Percentiles rank a stretch among this genome's conserved stretches.
phyloP scores from a whole-genome alignment of 164 flowering plant genomes.

The Amborella trichopoda region DNA sequence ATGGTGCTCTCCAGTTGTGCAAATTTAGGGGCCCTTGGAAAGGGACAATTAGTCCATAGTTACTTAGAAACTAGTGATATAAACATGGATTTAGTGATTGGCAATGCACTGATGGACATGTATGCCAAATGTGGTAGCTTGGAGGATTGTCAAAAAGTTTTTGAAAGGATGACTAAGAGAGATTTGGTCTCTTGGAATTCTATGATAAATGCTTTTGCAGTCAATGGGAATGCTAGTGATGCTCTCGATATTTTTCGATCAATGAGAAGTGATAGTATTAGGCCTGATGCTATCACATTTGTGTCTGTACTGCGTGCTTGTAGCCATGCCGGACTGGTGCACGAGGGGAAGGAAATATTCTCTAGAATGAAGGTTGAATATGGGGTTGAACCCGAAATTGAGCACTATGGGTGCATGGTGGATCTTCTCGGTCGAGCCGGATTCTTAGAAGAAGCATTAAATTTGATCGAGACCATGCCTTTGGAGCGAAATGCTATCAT shows the following conservation, averaged over 20 bases:
- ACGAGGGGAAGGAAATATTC: conserved; percentile 18
- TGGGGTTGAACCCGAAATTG: conserved; percentile 19
- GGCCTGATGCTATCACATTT: conserved; percentile 24
- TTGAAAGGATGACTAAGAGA: conserved; percentile 15
- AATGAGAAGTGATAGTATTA: conserved; percentile 11
- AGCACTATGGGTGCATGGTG: conserved; percentile 29
- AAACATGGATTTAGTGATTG: conserved; percentile 16
- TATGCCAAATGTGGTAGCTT: conserved; percentile 28
- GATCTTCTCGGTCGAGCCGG: conserved; percentile 27
- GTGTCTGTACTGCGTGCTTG: conserved; percentile 25
- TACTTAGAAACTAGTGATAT: conserved; percentile 19
- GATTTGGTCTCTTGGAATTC: conserved; percentile 26
- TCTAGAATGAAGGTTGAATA: conserved; percentile 18
- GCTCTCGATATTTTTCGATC: conserved; percentile 16
- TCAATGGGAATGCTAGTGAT: conserved; percentile 21
- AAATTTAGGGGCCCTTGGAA: conserved; percentile 22
- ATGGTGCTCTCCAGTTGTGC: conserved; percentile 23
- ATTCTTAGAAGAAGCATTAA: conserved; percentile 14
- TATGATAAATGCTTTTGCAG: conserved; percentile 25
- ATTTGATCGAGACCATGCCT: conserved; percentile 17
- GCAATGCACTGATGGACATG: conserved; percentile 19
- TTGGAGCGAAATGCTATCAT: conserved; percentile 23
- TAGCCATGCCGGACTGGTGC: conserved; percentile 28
- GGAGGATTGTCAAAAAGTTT: conserved; percentile 13
- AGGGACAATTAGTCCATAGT: conserved; percentile 23